Conservation (phyloP, 148 eudicot species). For the Spergularia bocconei region DNA sequence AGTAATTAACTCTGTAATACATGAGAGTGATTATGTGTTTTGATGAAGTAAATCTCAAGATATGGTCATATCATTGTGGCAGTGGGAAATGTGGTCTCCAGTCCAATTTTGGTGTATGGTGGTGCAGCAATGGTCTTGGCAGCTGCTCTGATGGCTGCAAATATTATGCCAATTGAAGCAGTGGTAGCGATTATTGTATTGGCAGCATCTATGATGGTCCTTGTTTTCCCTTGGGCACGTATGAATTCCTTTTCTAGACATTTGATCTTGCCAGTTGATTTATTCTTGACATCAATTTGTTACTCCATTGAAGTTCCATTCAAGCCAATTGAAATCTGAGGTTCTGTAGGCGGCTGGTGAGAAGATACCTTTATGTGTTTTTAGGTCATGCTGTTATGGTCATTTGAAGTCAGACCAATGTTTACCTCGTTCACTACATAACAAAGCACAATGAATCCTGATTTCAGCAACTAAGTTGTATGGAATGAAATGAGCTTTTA, state of each 20-base stretch:
- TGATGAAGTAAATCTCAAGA: conserved; percentile 35
- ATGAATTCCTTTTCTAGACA: conserved; percentile 35
- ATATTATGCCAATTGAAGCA: conserved; percentile 39
- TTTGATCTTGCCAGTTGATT: conserved; percentile 27
- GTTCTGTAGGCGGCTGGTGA: conserved; percentile 19
- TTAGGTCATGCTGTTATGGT: background rate
- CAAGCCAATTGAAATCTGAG: conserved; percentile 7
- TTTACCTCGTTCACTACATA: background rate
- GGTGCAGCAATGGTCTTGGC: conserved; percentile 73
- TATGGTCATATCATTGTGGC: conserved; percentile 42
- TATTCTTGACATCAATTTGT: conserved; percentile 9
- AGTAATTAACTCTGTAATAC: background rate
- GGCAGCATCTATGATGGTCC: conserved; percentile 42
- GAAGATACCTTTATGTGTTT: background rate
- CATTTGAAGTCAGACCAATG: background rate
- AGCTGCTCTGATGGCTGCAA: conserved; percentile 65
- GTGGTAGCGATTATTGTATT: conserved; percentile 52
- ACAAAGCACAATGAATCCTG: background rate
- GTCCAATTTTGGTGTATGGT: conserved; percentile 39
- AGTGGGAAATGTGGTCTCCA: conserved; percentile 42
- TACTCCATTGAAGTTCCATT: background rate
- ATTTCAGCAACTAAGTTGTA: background rate
- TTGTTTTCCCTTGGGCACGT: conserved; percentile 40
- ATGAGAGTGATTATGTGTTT: conserved; percentile 21
- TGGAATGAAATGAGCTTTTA: too few relatives aligned